These are phyloP conservation scores for Massariosphaeria phaeospora DNA, from an alignment of 495 filamentous ascomycete species.

Conservation along the genomic window DNA sequence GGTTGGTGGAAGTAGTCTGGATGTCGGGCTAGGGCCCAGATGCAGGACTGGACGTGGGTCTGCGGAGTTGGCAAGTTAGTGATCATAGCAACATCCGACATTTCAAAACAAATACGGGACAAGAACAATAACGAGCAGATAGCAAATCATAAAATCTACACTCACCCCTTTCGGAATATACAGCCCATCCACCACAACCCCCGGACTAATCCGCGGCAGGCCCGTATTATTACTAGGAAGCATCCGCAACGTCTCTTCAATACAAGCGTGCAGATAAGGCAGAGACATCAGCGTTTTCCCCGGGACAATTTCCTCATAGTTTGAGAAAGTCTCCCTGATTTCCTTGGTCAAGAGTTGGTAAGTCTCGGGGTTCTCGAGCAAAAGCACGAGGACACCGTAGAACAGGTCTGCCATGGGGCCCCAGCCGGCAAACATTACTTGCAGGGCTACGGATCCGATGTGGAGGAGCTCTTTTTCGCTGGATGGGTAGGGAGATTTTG, in stretches of 20 bases:
- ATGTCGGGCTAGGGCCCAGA: background rate
- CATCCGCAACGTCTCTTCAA: constrained; percentile 1
- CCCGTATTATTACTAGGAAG: background rate
- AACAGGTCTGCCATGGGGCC: constrained; percentile 1
- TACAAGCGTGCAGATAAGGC: constrained; percentile 1
- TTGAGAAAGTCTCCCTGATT: background rate
- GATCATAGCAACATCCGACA: background rate
- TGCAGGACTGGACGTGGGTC: background rate
- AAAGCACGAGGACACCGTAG: background rate
- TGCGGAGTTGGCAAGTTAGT: constrained; percentile 2
- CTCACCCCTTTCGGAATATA: constrained; percentile 4
- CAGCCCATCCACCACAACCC: constrained; percentile 1
- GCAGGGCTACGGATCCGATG: background rate
- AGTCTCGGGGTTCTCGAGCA: background rate
- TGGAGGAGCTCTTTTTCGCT: background rate
- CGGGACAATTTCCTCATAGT: background rate
- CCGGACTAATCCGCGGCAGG: constrained; percentile 3
- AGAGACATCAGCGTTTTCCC: background rate
- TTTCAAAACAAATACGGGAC: no score
- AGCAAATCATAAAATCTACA: background rate
- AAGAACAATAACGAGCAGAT: background rate
- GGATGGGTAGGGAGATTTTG: background rate
- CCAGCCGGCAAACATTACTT: constrained; percentile 2
- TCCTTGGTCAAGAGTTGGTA: background rate
- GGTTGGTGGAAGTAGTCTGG: background rate